phyloP scores from a whole-genome alignment of 257 asterid species.

The Anisodus acutangulus region DNA sequence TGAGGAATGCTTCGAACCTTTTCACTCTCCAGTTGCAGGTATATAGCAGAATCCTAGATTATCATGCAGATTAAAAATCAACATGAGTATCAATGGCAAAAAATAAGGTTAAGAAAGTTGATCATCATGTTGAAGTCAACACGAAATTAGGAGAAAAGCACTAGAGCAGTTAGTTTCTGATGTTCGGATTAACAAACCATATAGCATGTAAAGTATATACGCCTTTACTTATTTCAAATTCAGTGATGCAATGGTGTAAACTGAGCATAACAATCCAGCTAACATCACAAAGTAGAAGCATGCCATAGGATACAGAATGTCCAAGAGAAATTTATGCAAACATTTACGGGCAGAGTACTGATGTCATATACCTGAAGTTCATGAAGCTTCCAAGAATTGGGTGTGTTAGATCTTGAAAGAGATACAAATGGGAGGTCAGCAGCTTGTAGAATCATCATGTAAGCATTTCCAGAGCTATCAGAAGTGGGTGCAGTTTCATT shows the following conservation, averaged over 20 bases:
- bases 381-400: conserved; percentile 59
- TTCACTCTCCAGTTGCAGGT: conserved; percentile 71
- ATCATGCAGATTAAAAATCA: conserved; percentile 27
- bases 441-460: conserved; percentile 76
- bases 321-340: not conserved
- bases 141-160: not conserved
- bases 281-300: conserved; percentile 15
- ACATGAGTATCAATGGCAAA: not conserved
- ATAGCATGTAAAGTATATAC: not conserved
- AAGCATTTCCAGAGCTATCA: conserved; percentile 79
- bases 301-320: not conserved
- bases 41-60: conserved; percentile 57
- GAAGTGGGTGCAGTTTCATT: conserved; percentile 58
- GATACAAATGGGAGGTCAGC: conserved; percentile 71
- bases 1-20: conserved; percentile 81
- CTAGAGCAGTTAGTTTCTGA: not conserved
- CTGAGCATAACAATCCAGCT: not conserved
- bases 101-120: not conserved
- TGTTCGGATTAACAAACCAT: not conserved
- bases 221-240: not conserved
- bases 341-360: conserved; percentile 7
- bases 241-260: conserved; percentile 21
- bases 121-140: not conserved
- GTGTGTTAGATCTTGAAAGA: conserved; percentile 55
- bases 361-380: conserved; percentile 63